Percentiles rank a stretch among this genome's conserved stretches.
Conservation (phyloP, 2,329 filamentous ascomycete genomes). For the Blastomyces silverae region DNA sequence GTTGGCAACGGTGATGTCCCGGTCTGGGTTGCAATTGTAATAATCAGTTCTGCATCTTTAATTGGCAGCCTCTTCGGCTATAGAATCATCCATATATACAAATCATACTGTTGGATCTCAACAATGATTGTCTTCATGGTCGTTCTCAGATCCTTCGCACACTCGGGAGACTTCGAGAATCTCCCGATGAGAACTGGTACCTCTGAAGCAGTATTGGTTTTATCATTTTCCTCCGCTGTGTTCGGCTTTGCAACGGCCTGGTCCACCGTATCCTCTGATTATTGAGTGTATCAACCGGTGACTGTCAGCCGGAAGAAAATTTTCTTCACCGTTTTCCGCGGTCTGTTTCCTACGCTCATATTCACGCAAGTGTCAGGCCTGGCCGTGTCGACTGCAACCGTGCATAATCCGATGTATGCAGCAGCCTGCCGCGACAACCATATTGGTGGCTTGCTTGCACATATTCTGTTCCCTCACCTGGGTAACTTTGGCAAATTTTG, state of each 20-base stretch:
- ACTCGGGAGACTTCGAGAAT: constrained; percentile 58
- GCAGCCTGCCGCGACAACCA: constrained; percentile 51
- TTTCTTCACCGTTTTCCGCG: constrained; percentile 62
- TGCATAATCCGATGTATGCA: constrained; percentile 52
- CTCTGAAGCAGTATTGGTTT: constrained; percentile 53
- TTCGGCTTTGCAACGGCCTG: constrained; percentile 66
- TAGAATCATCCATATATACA: no score
- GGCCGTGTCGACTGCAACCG: constrained; percentile 60
- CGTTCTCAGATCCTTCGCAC: constrained; percentile 60
- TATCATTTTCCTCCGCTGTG: constrained; percentile 61
- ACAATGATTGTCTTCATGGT: constrained; percentile 67
- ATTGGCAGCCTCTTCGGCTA: no score
- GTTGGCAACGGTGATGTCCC: no score
- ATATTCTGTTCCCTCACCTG: constrained; percentile 54
- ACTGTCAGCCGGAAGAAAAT: constrained; percentile 54
- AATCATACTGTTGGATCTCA: no score
- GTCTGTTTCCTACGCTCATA: constrained; percentile 62
- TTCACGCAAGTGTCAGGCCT: constrained; percentile 69
- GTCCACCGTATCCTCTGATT: constrained; percentile 69
- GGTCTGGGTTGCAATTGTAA: no score
- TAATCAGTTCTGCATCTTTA: no score
- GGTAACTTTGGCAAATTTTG: constrained; percentile 68
- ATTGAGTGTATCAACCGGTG: constrained; percentile 69
- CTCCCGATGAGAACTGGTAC: constrained; percentile 54
- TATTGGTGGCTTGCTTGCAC: constrained; percentile 60